Base-by-base conservation (phyloP, 441 rosid species). In the Pelargonium hybrid region DNA sequence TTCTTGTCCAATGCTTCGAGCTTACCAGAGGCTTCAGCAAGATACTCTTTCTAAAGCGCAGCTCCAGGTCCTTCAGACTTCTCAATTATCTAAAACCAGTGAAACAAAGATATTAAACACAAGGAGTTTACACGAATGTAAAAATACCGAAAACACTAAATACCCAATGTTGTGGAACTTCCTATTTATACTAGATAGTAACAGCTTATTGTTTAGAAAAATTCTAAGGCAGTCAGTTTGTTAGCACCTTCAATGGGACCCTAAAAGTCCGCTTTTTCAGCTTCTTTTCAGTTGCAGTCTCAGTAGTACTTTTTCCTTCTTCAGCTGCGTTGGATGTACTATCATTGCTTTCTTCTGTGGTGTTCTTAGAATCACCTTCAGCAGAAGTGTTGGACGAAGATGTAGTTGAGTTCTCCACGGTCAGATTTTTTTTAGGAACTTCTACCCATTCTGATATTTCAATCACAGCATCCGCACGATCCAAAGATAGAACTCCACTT, bases 361-460 rank as follows among this genome's bases (percentile, higher is more conserved):
- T 73, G 69, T 78, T 82, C 23, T 84, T 79, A 52, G 85, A 72
- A 59, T 71, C 84, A 73, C 80, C 72, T 78, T 87, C 91, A 76
- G 77, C 74, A 47, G 96, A 77, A 70, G 78, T 66, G 63, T 85
- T 83, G 54, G 83, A 77, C 20, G 88, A 79, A 75, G 88, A 47
- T 70, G 81, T 78, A 17, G 92, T 84, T 66, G 86, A 69, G 82
- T 86, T 94, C 72, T 87, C 95, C 54, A 82, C 26, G 1, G 89
- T 86, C 67, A 83, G 73, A 56, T 85, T 90, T 86, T 83, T 92
- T 82, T 82, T 89, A 57, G 97, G 95, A 73, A 92, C 92, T 74
- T 90, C 97, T 69, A 90, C 94, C 99, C 99, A 95, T 75, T 92
- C 99, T 34, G 95, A 85, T 80, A 92, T 84, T 80, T 95, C 98